Evolutionary conservation across 208 protist genomes (phyloP).

Genomic region (Crithidia fasciculata): DNA sequence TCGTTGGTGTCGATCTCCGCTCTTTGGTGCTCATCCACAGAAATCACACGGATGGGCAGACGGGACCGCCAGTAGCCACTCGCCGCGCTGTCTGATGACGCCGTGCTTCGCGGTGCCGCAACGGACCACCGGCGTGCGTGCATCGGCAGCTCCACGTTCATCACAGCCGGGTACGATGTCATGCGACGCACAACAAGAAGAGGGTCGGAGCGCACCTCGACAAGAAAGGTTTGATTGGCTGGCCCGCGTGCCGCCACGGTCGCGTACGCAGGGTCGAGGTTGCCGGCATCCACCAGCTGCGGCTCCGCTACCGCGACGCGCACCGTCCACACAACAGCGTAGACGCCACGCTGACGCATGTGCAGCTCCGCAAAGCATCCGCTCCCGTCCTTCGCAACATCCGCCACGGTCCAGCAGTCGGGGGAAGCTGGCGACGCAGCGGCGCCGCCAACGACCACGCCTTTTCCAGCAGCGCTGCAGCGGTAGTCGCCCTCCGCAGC

Average conservation of each 20-base stretch:
- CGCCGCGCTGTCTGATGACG: slow-evolving; percentile 17
- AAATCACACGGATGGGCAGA: slow-evolving; percentile 49
- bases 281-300: slow-evolving; percentile 32
- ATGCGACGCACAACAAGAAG: slow-evolving; percentile 74
- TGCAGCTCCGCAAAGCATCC: slow-evolving; percentile 45
- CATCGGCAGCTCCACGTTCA: slow-evolving; percentile 76
- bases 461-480: slow-evolving; percentile 12
- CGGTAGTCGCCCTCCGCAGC: slow-evolving; percentile 46
- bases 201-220: slow-evolving; percentile 61
- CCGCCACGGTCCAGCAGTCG: slow-evolving; percentile 16
- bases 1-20: slow-evolving; percentile 60
- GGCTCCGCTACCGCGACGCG: slow-evolving; percentile 42
- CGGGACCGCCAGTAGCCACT: slow-evolving; percentile 54
- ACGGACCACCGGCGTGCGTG: slow-evolving; percentile 56
- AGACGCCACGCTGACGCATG: slow-evolving; percentile 55
- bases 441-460: not conserved
- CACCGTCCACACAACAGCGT: slow-evolving; percentile 61
- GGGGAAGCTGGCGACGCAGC: not conserved
- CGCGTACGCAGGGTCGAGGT: slow-evolving; percentile 57
- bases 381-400: slow-evolving; percentile 28
- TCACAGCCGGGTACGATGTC: slow-evolving; percentile 40
- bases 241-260: slow-evolving; percentile 18
- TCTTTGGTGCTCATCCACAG: slow-evolving; percentile 54
- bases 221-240: not conserved
- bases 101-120: slow-evolving; percentile 34